Base-by-base conservation (phyloP, 768 basidiomycete species). In the Boletus reticulatus region DNA sequence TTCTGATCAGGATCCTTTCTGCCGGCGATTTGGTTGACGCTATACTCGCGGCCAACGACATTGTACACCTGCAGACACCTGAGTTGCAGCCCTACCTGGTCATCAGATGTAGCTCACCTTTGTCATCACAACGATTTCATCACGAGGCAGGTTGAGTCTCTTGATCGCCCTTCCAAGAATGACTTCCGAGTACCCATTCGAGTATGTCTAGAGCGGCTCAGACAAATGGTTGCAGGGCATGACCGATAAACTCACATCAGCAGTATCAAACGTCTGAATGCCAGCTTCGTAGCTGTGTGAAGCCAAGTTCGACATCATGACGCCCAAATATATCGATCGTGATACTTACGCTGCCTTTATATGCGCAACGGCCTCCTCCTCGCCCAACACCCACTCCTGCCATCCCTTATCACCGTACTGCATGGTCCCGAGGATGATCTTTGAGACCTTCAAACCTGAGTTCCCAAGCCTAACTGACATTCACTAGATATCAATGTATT, bases 71-170 rank as follows among this genome's bases (percentile, higher is more conserved):
- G 59, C 27, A 43, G 37, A 20, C 22, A 37, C 27, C 27, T 29
- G 9, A 20, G 32, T 43, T 9, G 20, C 16, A 9, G 14, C 36
- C 39, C 31, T 32, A 37, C 43, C 39, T 42, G 27, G 46, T 16
- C 22, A 22, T 27, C 12, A 31, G 9, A 44, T 12, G 42, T 4
- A 29, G 41, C 53, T 20, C 39, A 82, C 83, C 73, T 92, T 92
- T 52, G 90, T 89, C 76, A 92, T 79, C 16, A 92, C 80, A 17
- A 92, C 89, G 43, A 91, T 83, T 59, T 85, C 82, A 14, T 87
- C 85, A 2, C 89, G 81, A n/a, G 88, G 87, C 13, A 89, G 75
- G 20, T 83, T 67, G 58, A 81, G 77, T 57, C 82, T 64, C 62
- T 86, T 87, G 72, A 92, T 84, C 3, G 83, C 87, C 60, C 87